Evolutionary conservation across 345 rosid species (phyloP).

Genomic region (Populus deltoides): DNA sequence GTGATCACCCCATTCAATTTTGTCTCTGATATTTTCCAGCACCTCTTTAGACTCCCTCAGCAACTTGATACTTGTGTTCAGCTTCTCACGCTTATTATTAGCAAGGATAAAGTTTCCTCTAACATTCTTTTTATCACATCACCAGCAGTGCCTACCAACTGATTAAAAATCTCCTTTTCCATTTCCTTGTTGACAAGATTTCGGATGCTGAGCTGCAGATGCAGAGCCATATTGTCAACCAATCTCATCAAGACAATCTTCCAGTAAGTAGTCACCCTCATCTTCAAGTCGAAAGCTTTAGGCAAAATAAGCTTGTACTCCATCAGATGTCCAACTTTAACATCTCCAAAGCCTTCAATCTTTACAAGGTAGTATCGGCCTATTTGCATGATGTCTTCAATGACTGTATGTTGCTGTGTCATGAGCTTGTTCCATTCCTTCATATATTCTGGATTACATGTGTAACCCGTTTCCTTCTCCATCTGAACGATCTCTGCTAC

Average conservation of each 20-base stretch:
- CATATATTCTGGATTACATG: too few relatives aligned
- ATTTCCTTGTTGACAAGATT: conserved; percentile 26
- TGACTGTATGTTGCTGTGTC: neutral
- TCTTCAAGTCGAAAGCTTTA: conserved; percentile 31
- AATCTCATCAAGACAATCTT: conserved; percentile 29
- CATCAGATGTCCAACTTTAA: neutral
- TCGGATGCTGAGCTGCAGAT: conserved; percentile 12
- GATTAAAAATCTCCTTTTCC: conserved; percentile 16
- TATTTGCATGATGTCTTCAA: neutral
- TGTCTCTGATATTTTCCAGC: conserved; percentile 17
- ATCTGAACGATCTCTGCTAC: too few relatives aligned
- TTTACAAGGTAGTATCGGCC: too few relatives aligned
- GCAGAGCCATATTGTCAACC: conserved; percentile 28
- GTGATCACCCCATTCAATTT: neutral
- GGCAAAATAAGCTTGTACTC: neutral
- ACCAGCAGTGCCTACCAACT: conserved; percentile 21
- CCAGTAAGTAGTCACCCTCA: conserved; percentile 34
- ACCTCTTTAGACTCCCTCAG: conserved; percentile 27
- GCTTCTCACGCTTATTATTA: conserved; percentile 22
- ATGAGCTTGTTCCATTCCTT: too few relatives aligned
- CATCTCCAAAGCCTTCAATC: conserved; percentile 18
- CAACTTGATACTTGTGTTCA: conserved; percentile 23
- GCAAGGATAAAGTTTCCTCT: conserved; percentile 22
- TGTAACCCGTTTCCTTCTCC: too few relatives aligned
- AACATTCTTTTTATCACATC: conserved; percentile 26